These are phyloP conservation scores for Backusella westeae DNA, from an alignment of 192 early-diverging fungal species.

Conservation along the genomic window DNA sequence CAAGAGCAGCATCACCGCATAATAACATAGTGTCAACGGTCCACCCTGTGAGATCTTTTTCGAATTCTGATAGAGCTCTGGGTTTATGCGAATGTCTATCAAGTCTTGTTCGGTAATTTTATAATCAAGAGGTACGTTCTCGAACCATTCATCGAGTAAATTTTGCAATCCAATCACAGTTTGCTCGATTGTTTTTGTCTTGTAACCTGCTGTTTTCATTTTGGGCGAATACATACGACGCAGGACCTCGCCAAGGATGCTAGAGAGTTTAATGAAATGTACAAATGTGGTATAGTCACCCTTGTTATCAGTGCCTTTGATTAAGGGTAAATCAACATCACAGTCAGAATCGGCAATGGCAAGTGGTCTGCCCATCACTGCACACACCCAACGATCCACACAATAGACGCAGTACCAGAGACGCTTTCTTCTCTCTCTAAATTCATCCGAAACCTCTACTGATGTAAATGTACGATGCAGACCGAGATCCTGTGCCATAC, in stretches of 20 bases:
- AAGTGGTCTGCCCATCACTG: conserved; percentile 37
- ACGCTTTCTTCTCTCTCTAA: conserved; percentile 60
- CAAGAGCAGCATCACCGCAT: conserved; percentile 28
- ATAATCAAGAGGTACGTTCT: conserved; percentile 14
- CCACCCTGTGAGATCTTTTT: conserved; percentile 9
- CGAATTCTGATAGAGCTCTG: neutral
- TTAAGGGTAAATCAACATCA: conserved; percentile 29
- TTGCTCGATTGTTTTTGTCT: conserved; percentile 5
- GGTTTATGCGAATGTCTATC: neutral
- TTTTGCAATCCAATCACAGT: conserved; percentile 21
- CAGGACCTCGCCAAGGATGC: conserved; percentile 31
- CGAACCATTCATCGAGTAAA: conserved; percentile 26
- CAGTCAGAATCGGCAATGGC: conserved; percentile 44
- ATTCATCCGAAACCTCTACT: conserved; percentile 41
- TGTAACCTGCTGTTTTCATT: conserved; percentile 19
- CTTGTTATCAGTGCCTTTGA: neutral
- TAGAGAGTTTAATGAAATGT: conserved; percentile 28
- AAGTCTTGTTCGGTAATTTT: conserved; percentile 12
- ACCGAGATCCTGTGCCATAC: conserved; percentile 78
- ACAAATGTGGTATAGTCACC: conserved; percentile 23
- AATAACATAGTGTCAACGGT: conserved; percentile 24
- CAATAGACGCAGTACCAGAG: conserved; percentile 74
- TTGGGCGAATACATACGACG: conserved; percentile 35
- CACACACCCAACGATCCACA: conserved; percentile 57
- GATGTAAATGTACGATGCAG: conserved; percentile 64